Evolutionary conservation across 345 rosid species (phyloP).

Genomic region (Isatis tinctoria): DNA sequence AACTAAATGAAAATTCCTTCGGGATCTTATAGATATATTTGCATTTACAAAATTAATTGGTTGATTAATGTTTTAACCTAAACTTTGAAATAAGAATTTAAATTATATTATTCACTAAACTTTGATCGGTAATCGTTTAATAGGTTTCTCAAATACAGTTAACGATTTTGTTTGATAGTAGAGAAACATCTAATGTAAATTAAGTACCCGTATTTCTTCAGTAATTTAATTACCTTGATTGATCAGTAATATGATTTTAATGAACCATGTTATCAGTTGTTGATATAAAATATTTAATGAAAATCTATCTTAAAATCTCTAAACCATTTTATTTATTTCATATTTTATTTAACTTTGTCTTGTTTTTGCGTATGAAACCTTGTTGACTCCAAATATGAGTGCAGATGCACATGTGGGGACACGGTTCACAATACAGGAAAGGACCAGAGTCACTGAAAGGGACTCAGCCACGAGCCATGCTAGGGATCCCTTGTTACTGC

Average conservation of each 20-base stretch:
- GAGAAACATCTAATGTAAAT: neutral
- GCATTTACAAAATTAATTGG: neutral
- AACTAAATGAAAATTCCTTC: neutral
- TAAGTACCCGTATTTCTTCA: neutral
- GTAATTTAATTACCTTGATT: neutral
- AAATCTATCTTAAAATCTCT: neutral
- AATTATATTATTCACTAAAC: neutral
- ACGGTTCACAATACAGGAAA: slow-evolving; percentile 74
- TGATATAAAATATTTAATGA: neutral
- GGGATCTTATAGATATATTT: neutral
- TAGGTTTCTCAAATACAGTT: neutral
- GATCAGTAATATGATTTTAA: neutral
- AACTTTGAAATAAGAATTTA: neutral
- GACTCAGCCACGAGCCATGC: slow-evolving; percentile 60
- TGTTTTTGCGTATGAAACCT: neutral
- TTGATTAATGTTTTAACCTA: neutral
- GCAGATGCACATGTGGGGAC: slow-evolving; percentile 98
- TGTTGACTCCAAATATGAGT: neutral
- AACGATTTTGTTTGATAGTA: neutral
- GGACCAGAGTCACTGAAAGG: slow-evolving; percentile 78
- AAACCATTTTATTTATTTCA: neutral
- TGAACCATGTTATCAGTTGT: neutral
- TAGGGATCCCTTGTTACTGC: slow-evolving; percentile 83
- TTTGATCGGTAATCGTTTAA: neutral
- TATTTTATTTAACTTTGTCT: neutral